Base-by-base conservation (phyloP, 140 eudicot genomes). In the Cichorium intybus region DNA sequence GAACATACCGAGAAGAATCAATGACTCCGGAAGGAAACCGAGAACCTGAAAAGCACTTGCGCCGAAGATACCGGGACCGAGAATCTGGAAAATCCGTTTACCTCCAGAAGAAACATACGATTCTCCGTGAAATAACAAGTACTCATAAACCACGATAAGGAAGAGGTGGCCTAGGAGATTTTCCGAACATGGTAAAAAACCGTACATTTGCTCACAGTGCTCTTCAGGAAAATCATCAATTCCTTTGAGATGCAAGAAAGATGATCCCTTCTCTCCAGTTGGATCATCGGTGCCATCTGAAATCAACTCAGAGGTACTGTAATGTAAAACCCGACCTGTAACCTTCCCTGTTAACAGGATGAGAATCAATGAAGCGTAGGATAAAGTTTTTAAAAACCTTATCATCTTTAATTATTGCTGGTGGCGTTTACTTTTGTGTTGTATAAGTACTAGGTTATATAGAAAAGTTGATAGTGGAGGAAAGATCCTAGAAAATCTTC, bases 41-140 rank as follows among this genome's bases (percentile, higher is more conserved):
- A 85, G 80, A 48, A 85, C 70, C 56, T 82, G 88, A 48, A 85
- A 82, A 29, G 84, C 80, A 64, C 84, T 82, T 20, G 85, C 88
- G 46, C 88, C 88, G 6, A 85, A 81, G 18, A 85, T 66, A 7
- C 94, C 88, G 0, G 94, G 88, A 31, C 94, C 94, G 51, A 85
- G 79, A 65, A 85, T 85, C 61, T 74, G 71, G 71, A 85, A 81
- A 51, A 82, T 66, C 24, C 70, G 73, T 62, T 82, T 77, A 26
- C 81, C 82, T 43, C 94, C 94, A 0, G 75, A 64, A 21, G 82
- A 66, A 18, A 82, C 82, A 20, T 73, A 82, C 1, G 75, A 67
- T 39, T 77, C 88, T 15, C 86, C 94, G 3, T 76, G 75, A 24
- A 69, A 79, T 49, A 85, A 31, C 58, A 85, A 69, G 72, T 76